phyloP scores from a whole-genome alignment of 2,329 filamentous ascomycete genomes.

The Myrmaecium sp. region DNA sequence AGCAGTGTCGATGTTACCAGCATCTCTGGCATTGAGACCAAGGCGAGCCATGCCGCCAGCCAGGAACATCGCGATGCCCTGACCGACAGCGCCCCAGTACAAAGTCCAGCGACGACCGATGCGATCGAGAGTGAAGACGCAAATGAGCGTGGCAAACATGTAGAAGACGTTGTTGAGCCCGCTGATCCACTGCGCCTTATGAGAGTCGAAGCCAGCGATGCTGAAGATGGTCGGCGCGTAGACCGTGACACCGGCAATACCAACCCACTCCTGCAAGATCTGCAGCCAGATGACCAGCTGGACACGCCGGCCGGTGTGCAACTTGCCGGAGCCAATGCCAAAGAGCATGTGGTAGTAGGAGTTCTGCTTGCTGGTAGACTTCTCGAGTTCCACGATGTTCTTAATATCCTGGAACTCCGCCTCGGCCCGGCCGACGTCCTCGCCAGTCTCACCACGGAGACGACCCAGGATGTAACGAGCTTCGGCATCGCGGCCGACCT shows the following conservation, averaged over 20 bases:
- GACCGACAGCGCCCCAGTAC: slow-evolving; percentile 49
- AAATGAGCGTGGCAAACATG: slow-evolving; percentile 49
- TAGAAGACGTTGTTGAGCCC: slow-evolving; percentile 35
- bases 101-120: slow-evolving; percentile 54
- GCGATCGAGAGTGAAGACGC: slow-evolving; percentile 51
- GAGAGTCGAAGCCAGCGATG: slow-evolving; percentile 46
- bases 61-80: slow-evolving; percentile 51
- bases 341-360: slow-evolving; percentile 52
- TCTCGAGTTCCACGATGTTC: slow-evolving; percentile 43
- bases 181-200: slow-evolving; percentile 24
- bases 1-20: slow-evolving; percentile 28
- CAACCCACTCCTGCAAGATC: slow-evolving; percentile 54
- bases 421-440: slow-evolving; percentile 34
- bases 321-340: slow-evolving; percentile 44
- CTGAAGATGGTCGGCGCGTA: slow-evolving; percentile 43
- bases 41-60: slow-evolving; percentile 45
- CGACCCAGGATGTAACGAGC: slow-evolving; percentile 47
- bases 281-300: slow-evolving; percentile 57
- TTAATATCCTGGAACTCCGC: slow-evolving; percentile 53
- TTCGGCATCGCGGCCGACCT: slow-evolving; percentile 49
- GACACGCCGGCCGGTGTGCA: slow-evolving; percentile 50
- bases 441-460: slow-evolving; percentile 41
- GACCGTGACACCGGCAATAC: slow-evolving; percentile 52
- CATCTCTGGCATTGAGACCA: slow-evolving; percentile 30
- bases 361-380: slow-evolving; percentile 29